Evolutionary conservation across 2,329 filamentous ascomycete genomes (phyloP), one percentile per base, ranked within the genome.

Genomic region (Hypoxylon sp.): DNA sequence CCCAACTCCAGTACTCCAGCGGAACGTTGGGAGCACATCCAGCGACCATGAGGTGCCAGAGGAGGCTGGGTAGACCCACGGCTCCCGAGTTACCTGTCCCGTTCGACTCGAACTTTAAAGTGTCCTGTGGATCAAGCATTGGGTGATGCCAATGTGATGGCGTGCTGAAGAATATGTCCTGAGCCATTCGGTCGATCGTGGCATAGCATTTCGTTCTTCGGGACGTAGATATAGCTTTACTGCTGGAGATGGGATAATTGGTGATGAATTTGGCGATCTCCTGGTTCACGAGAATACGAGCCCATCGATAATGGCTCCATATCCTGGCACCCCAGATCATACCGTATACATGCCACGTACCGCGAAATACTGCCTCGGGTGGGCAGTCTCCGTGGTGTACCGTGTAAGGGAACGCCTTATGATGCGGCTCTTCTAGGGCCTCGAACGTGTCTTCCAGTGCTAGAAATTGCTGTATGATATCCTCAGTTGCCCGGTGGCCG

Each of bases 291-390:
- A 86, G 70, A 20, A 86, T 80, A n/a, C 83, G 80, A 5, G 78
- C 77, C 77, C 83, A 85, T 20, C 85, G 82, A 63, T 82, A 85
- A 62, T 87, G 80, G 57, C 83, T 84, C 82, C 82, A 87, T 35
- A 83, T 76, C 20, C 81, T 78, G 7, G 80, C 81, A 15, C 78
- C 73, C 77, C 80, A 84, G 51, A 84, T 78, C 59, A 81, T 79
- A 13, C 71, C 70, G 64, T 88, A 88, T 18, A 77, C 69, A 67
- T 88, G 83, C 65, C 83, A 87, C 50, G 77, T 75, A 10, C 79
- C 77, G 15, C 78, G 75, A 58, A 84, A 85, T 48, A 83, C 75
- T 9, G 77, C 77, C 1, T 74, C 72, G 0, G 74, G 59, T 1
- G 79, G 77, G 3, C 75, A 68, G 7, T 68, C 57, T 3, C 65